Evolutionary conservation across 495 filamentous ascomycete genomes (phyloP), one percentile per base, ranked within the genome.

Genomic region (Letharia columbiana): DNA sequence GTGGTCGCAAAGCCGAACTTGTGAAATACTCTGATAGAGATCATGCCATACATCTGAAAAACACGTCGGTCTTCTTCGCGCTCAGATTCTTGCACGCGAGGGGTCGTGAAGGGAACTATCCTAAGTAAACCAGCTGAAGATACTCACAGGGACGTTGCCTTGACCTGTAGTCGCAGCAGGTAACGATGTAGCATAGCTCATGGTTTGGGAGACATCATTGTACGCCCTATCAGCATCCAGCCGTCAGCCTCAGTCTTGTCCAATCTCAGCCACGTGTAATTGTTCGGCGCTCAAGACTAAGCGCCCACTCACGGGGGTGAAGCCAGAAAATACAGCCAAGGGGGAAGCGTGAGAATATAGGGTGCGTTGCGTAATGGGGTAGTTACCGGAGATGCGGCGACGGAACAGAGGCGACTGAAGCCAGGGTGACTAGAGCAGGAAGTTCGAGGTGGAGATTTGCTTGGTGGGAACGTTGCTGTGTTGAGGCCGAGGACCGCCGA

Each of bases 151-250:
- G 66, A 82, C 84, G 67, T 84, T 87, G 40, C 83, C 84, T 69
- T 84, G 83, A 58, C 86, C 87, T 58, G 82, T 83, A 0, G 86
- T 87, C 17, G 85, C 86, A 40, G 88, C 87, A 12, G 86, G 87
- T 35, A 87, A 87, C 13, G 86, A 84, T 49, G 84, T 84, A 62
- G 84, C 77, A 73, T 86, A 87, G 20, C 75, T 84, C 77, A 84
- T 83, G 73, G 75, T 75, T 71, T 76, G 78, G 63, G 75, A 77
- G 80, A 79, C 75, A 71, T 77, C 77, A 65, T 72, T 76, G 69
- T 82, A 84, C 52, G 78, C 75, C 71, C 82, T 85, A 72, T 54
- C 69, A 64, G 62, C 49, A 70, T 73, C 69, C 73, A 71, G 69
- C 65, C 20, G 72, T 77, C 70, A 80, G 78, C 56, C 63, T 44